Evolutionary conservation across 306 rosid genomes (phyloP).

Genomic region (Cicer cuneatum): DNA sequence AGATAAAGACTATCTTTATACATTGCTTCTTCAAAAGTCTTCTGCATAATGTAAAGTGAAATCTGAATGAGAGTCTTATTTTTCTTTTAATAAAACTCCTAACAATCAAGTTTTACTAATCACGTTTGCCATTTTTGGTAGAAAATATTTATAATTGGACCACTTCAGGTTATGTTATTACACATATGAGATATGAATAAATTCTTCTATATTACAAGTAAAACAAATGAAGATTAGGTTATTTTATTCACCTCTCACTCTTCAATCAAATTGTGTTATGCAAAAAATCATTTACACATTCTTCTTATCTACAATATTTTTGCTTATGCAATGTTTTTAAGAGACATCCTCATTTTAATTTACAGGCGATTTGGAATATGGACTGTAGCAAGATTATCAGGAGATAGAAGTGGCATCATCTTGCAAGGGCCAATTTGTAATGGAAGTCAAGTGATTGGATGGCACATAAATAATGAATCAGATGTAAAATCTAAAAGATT

Average conservation of each 20-base stretch:
- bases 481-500: slow-evolving; percentile 59
- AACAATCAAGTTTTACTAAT: too few species aligned
- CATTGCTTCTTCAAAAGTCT: neutral
- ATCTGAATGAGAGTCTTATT: slow-evolving; percentile 2
- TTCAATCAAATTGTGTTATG: slow-evolving; percentile 29
- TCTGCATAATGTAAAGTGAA: slow-evolving; percentile 7
- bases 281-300: neutral
- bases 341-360: slow-evolving; percentile 35
- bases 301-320: neutral
- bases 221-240: too few species aligned
- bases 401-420: slow-evolving; percentile 48
- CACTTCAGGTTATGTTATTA: too few species aligned
- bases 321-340: too few species aligned
- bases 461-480: slow-evolving; percentile 67
- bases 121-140: too few species aligned
- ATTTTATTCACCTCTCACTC: neutral
- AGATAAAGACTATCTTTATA: slow-evolving; percentile 1
- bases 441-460: slow-evolving; percentile 82
- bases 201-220: too few species aligned
- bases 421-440: slow-evolving; percentile 85
- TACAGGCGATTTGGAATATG: slow-evolving; percentile 90
- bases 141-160: too few species aligned
- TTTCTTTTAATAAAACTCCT: too few species aligned
- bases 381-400: slow-evolving; percentile 65
- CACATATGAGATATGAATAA: too few species aligned